Evolutionary conservation across 225 moss, liverwort and hornwort species (phyloP), one percentile per base, ranked within the genome.

Genomic region (Sphagnum tenellum): DNA sequence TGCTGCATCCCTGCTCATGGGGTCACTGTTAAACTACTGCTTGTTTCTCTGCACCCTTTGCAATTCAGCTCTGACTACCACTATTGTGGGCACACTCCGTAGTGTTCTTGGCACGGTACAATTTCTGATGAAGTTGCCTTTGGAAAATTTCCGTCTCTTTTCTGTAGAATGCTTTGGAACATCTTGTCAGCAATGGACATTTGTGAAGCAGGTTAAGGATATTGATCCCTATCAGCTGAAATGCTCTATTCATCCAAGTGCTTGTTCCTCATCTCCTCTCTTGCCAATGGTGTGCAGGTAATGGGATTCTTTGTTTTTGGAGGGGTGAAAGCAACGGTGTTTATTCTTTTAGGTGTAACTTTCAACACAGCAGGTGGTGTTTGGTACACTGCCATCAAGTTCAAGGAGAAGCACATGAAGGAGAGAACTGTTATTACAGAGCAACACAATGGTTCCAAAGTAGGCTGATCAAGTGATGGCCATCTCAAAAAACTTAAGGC

Each of bases 41-140:
- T 76, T 85, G 72, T 85, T 85, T 57, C 81, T 81, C 48, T 85
- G 85, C 76, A 85, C 85, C 61, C 76, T 85, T 58, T 85, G 85
- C 67, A 85, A 85, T 73, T 85, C 85, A 57, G 85, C 85, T 14
- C 78, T 85, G 47, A 85, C 85, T 4, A 85, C 85, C 45, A 85
- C 85, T 49, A 85, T 85, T 57, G 85, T 85, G 58, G 85, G 85
- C 69, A 81, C 81, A 8, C 72, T 85, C 48, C 69, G 85, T 49
- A 85, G 85, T 63, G 85, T 85, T 64, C 67, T 85, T 58, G 70
- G 85, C 78, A 85, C 85, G 14, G 85, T 81, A 74, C 9, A 44
- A 3, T 66, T 56, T 50, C 49, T 3, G 47, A 4, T 65, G n/a
- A 50, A 10, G 12, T 64, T 47, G 12, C 48, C 63, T 49, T 29